Base-by-base conservation (phyloP, 805 yeast genomes). In the Suhomyces pyralidae region DNA sequence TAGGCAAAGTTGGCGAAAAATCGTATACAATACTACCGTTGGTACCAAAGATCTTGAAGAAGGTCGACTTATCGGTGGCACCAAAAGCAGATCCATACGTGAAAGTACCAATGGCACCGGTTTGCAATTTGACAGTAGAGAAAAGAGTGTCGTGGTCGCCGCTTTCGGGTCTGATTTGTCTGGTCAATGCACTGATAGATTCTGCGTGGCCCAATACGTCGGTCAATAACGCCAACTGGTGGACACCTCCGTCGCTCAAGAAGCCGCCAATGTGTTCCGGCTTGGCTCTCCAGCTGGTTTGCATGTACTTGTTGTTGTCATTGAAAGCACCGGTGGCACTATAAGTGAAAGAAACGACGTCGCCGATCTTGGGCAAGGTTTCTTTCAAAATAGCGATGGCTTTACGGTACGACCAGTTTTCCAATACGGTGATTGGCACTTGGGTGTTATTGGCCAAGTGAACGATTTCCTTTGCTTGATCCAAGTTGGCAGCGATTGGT, bases 181-280 rank as follows among this genome's bases (percentile, higher is more conserved):
- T 82, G 12, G 97, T 86, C 58, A 81, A 80, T 8, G 91, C 97
- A 51, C 89, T 81, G 38, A 92, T 83, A 6, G 84, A 69, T 47
- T 80, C 82, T 14, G 90, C 85, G 22, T 78, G 76, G 50, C 98
- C 97, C 51, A 93, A 76, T 17, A 90, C 83, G 54, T 83, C 90
- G 7, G 96, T 90, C 58, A 92, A 79, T 38, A 90, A 73, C 2
- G 97, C 97, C 67, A 92, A 74, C 69, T 92, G 97, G 71, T 93
- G 98, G 22, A 93, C 98, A 66, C 97, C 98, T 63, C 97, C 97
- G 64, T 93, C 98, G 53, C 93, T 85, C 61, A 93, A 76, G 70
- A 78, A 92, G 0, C 97, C 97, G 51, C 98, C 98, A 59, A 91
- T 81, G 66, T 93, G 97, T 69, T 90, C 85, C 30, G 98, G 97